These are phyloP conservation scores for Syzygium malaccense DNA, from an alignment of 441 rosid genomes.

Conservation along the genomic window DNA sequence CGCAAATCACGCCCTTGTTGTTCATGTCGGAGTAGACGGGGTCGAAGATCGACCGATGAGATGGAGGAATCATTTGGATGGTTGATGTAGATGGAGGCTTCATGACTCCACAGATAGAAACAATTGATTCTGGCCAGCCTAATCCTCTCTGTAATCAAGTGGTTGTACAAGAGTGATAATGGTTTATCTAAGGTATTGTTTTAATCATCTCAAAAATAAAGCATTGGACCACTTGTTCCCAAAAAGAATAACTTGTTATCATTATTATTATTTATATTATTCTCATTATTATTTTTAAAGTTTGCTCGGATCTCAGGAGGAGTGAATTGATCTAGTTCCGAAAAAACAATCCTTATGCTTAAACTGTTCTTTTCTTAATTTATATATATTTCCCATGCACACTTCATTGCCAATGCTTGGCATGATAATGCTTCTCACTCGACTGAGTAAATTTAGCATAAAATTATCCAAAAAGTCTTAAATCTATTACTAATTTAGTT, in stretches of 20 bases:
- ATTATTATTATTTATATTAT: not conserved
- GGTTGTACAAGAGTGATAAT: not conserved
- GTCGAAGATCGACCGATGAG: not conserved
- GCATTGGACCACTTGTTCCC: not conserved
- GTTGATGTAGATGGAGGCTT: not conserved
- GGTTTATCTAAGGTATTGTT: not conserved
- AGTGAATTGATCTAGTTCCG: not conserved
- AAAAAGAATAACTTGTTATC: not conserved
- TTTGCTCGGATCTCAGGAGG: not conserved
- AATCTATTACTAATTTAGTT: too few species aligned
- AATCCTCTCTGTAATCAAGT: not conserved
- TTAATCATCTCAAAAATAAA: not conserved
- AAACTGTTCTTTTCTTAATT: not conserved
- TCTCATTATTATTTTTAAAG: not conserved
- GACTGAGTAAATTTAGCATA: not conserved
- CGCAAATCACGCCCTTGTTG: not conserved
- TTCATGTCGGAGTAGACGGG: not conserved
- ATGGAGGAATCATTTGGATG: not conserved
- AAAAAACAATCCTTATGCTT: not conserved
- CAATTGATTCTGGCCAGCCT: not conserved
- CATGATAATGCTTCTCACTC: not conserved
- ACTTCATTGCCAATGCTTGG: not conserved
- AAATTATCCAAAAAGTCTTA: too few species aligned
- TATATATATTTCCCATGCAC: not conserved
- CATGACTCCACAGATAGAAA: not conserved